Evolutionary conservation across 1,139 yeast genomes (phyloP).

Genomic region (Candida smagusa): DNA sequence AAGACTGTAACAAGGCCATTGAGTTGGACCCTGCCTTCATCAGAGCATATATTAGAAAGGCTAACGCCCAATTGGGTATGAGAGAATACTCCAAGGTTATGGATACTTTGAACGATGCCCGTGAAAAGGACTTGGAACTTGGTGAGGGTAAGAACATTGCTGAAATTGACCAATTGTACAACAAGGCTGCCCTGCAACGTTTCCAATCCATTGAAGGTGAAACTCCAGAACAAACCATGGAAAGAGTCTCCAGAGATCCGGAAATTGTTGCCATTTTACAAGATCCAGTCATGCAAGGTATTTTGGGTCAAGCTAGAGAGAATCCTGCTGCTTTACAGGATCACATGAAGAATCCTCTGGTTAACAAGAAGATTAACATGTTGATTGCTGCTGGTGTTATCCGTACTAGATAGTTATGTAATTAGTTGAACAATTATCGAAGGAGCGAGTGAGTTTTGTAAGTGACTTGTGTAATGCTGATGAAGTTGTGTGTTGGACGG

Average conservation of each 20-base stretch:
- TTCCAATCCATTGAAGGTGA: constrained; percentile 84
- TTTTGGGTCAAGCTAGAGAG: constrained; percentile 88
- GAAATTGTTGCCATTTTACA: constrained; percentile 87
- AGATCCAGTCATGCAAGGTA: constrained; percentile 97
- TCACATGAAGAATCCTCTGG: constrained; percentile 96
- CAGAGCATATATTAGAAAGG: constrained; percentile 96
- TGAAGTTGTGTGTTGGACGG: too few species aligned
- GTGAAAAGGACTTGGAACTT: constrained; percentile 64
- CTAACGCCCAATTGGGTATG: constrained; percentile 89
- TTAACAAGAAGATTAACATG: constrained; percentile 81
- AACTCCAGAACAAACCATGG: constrained; percentile 92
- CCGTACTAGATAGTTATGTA: constrained; percentile 65
- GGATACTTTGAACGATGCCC: constrained; percentile 79
- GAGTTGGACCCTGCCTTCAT: constrained; percentile 82
- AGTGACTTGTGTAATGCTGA: too few species aligned
- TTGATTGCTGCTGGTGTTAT: constrained; percentile 97
- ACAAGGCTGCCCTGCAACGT: constrained; percentile 75
- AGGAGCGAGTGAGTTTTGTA: too few species aligned
- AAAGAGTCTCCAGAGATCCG: constrained; percentile 88
- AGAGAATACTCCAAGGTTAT: constrained; percentile 80
- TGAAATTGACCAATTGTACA: constrained; percentile 81
- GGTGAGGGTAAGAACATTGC: constrained; percentile 54
- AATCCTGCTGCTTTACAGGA: constrained; percentile 97
- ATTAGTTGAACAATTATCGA: too few species aligned
- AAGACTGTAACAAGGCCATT: constrained; percentile 89